phyloP scores from a whole-genome alignment of 2,329 filamentous ascomycete genomes.

The Neofusicoccum umdonicola region DNA sequence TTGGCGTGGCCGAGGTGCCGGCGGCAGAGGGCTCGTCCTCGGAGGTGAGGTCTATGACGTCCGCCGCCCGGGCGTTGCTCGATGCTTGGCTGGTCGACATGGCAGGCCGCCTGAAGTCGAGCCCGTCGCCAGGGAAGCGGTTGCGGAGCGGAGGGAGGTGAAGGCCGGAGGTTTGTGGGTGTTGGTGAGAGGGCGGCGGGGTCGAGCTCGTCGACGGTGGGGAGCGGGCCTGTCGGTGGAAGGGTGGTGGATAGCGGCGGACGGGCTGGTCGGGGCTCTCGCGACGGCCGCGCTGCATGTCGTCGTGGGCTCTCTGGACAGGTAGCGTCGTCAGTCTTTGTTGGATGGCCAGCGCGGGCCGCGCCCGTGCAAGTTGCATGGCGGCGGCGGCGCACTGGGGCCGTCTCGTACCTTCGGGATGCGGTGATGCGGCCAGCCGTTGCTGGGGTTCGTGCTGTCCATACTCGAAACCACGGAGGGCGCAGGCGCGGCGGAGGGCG shows the following conservation, averaged over 20 bases:
- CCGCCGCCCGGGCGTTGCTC: neutral
- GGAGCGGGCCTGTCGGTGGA: constrained; percentile 20
- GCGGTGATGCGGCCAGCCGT: constrained; percentile 20
- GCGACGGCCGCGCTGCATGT: constrained; percentile 32
- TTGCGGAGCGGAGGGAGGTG: constrained; percentile 23
- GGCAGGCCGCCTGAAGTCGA: constrained; percentile 54
- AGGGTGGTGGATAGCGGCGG: constrained; percentile 20
- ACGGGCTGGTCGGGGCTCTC: constrained; percentile 28
- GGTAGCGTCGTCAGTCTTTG: constrained; percentile 13
- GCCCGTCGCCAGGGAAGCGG: constrained; percentile 50
- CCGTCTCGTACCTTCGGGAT: constrained; percentile 21
- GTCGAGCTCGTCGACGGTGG: constrained; percentile 9
- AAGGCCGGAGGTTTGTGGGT: constrained; percentile 22
- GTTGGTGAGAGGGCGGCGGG: constrained; percentile 11
- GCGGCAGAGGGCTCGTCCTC: constrained; percentile 31
- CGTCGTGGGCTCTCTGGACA: constrained; percentile 33
- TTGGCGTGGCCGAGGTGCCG: constrained; percentile 16
- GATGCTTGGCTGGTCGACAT: constrained; percentile 25
- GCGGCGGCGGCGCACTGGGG: neutral
- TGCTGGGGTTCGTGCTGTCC: constrained; percentile 9
- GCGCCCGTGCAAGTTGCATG: neutral
- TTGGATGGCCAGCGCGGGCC: neutral
- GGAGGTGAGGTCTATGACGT: constrained; percentile 39
- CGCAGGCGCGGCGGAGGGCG: neutral
- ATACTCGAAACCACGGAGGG: neutral